phyloP scores from a whole-genome alignment of 2,329 filamentous ascomycete species.

The Penicillium verrucosum region DNA sequence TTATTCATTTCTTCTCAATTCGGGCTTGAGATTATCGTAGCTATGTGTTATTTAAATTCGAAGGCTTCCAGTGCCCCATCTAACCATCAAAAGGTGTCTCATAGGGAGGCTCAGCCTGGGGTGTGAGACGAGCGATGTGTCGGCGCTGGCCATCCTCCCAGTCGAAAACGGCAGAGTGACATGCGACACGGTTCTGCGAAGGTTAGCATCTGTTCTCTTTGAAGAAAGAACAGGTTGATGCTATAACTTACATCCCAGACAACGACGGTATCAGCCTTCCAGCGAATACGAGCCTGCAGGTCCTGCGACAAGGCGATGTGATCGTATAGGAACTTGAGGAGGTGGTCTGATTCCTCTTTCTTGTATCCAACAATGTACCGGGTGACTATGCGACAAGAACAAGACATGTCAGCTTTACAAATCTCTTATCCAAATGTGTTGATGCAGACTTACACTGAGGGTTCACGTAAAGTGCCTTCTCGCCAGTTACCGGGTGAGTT shows the following conservation, averaged over 20 bases:
- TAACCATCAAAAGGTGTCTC: constrained; percentile 60
- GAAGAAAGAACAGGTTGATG: background rate
- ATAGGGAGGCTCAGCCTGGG: constrained; percentile 73
- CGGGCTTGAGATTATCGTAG: background rate
- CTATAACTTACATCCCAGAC: constrained; percentile 66
- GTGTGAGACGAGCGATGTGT: constrained; percentile 77
- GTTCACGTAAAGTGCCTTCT: constrained; percentile 81
- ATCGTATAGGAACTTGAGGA: constrained; percentile 74
- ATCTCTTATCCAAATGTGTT: background rate
- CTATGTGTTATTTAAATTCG: background rate
- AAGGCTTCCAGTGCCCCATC: background rate
- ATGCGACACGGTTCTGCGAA: constrained; percentile 65
- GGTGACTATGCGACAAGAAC: constrained; percentile 56
- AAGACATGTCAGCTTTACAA: background rate
- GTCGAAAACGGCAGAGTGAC: constrained; percentile 75
- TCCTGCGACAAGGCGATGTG: constrained; percentile 70
- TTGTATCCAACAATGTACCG: constrained; percentile 78
- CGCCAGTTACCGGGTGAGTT: constrained; percentile 76
- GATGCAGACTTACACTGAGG: constrained; percentile 63
- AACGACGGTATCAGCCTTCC: constrained; percentile 75
- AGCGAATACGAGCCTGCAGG: constrained; percentile 71
- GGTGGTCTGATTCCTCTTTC: constrained; percentile 76
- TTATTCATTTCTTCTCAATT: background rate
- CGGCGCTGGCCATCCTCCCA: constrained; percentile 76
- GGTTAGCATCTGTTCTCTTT: constrained; percentile 7